Evolutionary conservation across 148 eudicot species (phyloP).

Genomic region (Nepenthes mirabilis): DNA sequence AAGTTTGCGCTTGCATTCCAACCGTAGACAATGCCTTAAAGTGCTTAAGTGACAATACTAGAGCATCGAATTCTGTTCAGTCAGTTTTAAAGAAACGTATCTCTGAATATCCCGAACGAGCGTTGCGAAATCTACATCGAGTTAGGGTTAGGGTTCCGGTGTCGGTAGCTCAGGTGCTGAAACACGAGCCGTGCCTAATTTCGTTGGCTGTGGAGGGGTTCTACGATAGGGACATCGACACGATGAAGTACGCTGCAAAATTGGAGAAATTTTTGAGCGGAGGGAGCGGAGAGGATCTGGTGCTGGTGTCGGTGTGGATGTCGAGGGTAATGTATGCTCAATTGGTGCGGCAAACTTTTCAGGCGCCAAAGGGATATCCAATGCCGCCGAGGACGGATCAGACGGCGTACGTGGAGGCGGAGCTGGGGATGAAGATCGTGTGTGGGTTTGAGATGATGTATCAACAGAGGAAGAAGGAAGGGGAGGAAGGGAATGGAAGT

Average conservation of each 20-base stretch:
- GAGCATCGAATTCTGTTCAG: constrained; percentile 36
- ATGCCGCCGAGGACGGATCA: constrained; percentile 49
- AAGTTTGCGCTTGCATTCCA: constrained; percentile 20
- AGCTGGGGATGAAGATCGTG: constrained; percentile 87
- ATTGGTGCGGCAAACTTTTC: constrained; percentile 75
- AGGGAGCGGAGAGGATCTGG: constrained; percentile 61
- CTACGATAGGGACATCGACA: constrained; percentile 79
- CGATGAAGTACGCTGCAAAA: constrained; percentile 64
- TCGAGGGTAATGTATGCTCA: constrained; percentile 94
- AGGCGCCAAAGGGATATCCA: constrained; percentile 81
- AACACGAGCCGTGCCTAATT: constrained; percentile 54
- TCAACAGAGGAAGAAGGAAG: constrained; percentile 53
- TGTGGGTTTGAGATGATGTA: constrained; percentile 96
- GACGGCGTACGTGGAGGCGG: constrained; percentile 51
- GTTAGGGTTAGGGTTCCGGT: constrained; percentile 82
- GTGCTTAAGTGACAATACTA: constrained; percentile 18
- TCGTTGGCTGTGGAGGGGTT: constrained; percentile 81
- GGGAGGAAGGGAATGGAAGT: constrained; percentile 70
- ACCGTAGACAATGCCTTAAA: constrained; percentile 23
- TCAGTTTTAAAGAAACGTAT: constrained; percentile 26
- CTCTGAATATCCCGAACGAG: constrained; percentile 41
- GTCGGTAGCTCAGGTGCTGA: constrained; percentile 61
- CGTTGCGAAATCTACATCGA: constrained; percentile 33
- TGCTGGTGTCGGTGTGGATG: constrained; percentile 44
- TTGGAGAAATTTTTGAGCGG: constrained; percentile 70